Conservation (phyloP, 2,329 filamentous ascomycete species). For the Nemania sp. region DNA sequence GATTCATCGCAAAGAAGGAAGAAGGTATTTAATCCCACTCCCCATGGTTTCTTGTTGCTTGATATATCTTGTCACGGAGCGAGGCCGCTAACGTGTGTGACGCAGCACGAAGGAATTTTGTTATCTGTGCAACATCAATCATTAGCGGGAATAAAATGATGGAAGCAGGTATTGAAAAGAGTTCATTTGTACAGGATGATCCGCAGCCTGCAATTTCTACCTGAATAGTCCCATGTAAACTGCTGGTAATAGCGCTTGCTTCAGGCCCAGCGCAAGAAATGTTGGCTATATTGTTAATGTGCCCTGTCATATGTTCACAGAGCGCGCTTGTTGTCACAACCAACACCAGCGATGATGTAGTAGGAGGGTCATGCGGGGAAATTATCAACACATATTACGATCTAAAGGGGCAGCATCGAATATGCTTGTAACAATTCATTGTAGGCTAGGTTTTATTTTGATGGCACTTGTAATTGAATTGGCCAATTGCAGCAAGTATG, state of each 20-base stretch:
- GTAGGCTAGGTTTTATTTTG: neutral
- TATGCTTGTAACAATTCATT: neutral
- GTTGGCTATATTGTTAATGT: neutral
- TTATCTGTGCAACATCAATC: slow-evolving; percentile 93
- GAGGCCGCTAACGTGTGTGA: slow-evolving; percentile 30
- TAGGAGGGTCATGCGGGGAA: slow-evolving; percentile 15
- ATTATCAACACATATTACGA: neutral
- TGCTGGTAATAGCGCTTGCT: neutral
- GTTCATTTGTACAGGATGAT: slow-evolving; percentile 65
- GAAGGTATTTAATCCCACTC: slow-evolving; percentile 62
- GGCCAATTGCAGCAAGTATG: slow-evolving; percentile 8
- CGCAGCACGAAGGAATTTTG: slow-evolving; percentile 78
- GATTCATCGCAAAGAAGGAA: slow-evolving; percentile 89
- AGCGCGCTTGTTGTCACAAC: neutral
- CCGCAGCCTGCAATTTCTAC: slow-evolving; percentile 40
- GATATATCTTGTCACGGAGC: slow-evolving; percentile 32
- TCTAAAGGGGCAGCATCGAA: slow-evolving; percentile 1
- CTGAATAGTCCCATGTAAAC: slow-evolving; percentile 16
- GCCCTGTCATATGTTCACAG: neutral
- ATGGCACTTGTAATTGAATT: neutral
- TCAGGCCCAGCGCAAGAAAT: neutral
- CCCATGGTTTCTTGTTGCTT: slow-evolving; percentile 21
- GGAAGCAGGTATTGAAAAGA: slow-evolving; percentile 82
- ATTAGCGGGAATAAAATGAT: slow-evolving; percentile 92
- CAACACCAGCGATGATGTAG: slow-evolving; percentile 18